phyloP scores from a whole-genome alignment of 371 early-diverging fungal genomes.

The Rhizopus sp. region DNA sequence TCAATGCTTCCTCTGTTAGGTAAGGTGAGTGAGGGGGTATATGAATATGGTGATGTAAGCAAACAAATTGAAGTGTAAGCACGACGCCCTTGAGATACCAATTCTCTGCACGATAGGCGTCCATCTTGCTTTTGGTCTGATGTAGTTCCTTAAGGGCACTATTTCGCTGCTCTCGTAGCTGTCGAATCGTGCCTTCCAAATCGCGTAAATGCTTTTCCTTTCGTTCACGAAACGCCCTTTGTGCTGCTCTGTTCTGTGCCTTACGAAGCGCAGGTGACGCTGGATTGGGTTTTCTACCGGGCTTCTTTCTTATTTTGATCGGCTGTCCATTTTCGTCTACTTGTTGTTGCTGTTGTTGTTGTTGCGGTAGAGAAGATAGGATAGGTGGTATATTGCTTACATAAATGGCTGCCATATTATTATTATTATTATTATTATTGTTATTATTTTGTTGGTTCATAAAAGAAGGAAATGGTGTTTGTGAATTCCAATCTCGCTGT shows the following conservation, averaged over 20 bases:
- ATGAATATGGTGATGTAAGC: constrained; percentile 38
- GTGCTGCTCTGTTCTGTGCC: constrained; percentile 80
- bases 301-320: constrained; percentile 34
- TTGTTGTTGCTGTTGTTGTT: constrained; percentile 17
- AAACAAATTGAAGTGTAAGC: constrained; percentile 52
- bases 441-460: background rate
- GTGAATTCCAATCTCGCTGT: background rate
- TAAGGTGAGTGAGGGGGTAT: constrained; percentile 48
- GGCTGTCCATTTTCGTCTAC: constrained; percentile 22
- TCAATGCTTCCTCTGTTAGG: constrained; percentile 30
- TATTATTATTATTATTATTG: background rate
- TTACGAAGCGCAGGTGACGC: constrained; percentile 69
- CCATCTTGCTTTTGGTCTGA: constrained; percentile 46
- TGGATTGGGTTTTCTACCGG: constrained; percentile 79
- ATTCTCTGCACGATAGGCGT: constrained; percentile 59
- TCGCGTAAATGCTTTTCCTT: constrained; percentile 71
- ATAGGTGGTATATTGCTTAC: constrained; percentile 20
- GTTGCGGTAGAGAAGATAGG: constrained; percentile 5
- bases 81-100: constrained; percentile 57
- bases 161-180: constrained; percentile 58
- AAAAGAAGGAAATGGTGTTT: background rate
- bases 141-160: constrained; percentile 42
- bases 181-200: constrained; percentile 64
- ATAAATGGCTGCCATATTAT: constrained; percentile 17
- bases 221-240: constrained; percentile 78